These are phyloP conservation scores for Russula ochroleuca DNA, from an alignment of 768 basidiomycete species.

Conservation along the genomic window DNA sequence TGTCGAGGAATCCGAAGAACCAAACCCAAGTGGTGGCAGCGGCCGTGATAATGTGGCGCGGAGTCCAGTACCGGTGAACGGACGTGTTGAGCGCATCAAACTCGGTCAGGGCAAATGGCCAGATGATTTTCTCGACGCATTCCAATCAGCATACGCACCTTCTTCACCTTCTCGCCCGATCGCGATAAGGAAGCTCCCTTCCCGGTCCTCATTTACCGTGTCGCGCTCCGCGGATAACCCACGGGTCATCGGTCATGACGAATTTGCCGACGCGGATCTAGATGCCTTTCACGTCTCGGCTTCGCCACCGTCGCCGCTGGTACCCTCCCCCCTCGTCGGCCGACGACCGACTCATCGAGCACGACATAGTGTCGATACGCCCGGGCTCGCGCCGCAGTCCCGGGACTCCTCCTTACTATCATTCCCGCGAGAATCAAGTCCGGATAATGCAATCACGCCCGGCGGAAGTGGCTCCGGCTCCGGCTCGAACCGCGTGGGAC, in stretches of 20 bases:
- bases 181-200: constrained; percentile 13
- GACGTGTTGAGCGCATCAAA: constrained; percentile 42
- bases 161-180: constrained; percentile 19
- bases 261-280: constrained; percentile 1
- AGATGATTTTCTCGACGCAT: constrained; percentile 68
- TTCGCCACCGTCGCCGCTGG: constrained; percentile 28
- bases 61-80: constrained; percentile 34
- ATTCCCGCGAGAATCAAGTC: constrained; percentile 51
- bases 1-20: constrained; percentile 61
- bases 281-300: neutral
- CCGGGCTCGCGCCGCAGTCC: constrained; percentile 33
- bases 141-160: constrained; percentile 35
- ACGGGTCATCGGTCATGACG: neutral
- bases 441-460: constrained; percentile 41
- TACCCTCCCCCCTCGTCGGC: constrained; percentile 41
- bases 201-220: neutral
- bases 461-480: neutral
- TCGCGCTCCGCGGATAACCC: neutral
- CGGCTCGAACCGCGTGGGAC: constrained; percentile 40
- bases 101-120: constrained; percentile 81
- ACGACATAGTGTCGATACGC: constrained; percentile 57
- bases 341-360: constrained; percentile 61
- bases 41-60: constrained; percentile 21
- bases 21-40: constrained; percentile 19
- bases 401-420: constrained; percentile 31